Conservation (phyloP, 257 asterid species). For the Nicotiana tomentosiformis region DNA sequence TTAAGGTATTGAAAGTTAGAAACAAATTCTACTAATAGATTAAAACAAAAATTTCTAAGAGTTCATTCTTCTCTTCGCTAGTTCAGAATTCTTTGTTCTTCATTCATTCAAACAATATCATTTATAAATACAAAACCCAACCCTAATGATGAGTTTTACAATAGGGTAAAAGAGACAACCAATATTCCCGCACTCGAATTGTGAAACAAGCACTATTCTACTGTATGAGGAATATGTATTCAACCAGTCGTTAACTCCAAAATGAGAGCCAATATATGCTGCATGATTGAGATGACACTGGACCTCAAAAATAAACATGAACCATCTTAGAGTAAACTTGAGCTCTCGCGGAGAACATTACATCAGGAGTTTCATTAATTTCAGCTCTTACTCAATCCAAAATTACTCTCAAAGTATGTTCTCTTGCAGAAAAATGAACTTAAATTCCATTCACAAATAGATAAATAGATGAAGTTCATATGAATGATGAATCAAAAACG, state of each 20-base stretch:
- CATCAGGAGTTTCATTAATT: neutral
- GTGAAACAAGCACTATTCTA: neutral
- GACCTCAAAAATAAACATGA: neutral
- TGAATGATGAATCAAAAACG: slow-evolving; percentile 35
- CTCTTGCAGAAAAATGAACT: neutral
- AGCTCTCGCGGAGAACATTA: neutral
- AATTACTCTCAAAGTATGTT: neutral
- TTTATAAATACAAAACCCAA: neutral
- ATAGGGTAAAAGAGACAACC: neutral
- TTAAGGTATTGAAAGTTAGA: no score
- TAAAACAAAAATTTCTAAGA: neutral
- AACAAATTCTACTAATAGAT: neutral
- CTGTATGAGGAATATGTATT: neutral
- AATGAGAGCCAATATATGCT: neutral
- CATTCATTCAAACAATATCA: neutral
- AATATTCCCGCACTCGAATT: neutral
- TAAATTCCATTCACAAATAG: neutral
- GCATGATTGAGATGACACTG: neutral
- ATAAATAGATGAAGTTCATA: neutral
- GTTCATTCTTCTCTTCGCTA: neutral
- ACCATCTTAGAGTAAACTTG: neutral
- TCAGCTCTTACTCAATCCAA: neutral
- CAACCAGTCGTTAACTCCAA: neutral
- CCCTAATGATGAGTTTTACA: neutral
- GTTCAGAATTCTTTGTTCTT: neutral